Base-by-base conservation (phyloP, 106 monocot genomes). In the Amphibolis antarctica region DNA sequence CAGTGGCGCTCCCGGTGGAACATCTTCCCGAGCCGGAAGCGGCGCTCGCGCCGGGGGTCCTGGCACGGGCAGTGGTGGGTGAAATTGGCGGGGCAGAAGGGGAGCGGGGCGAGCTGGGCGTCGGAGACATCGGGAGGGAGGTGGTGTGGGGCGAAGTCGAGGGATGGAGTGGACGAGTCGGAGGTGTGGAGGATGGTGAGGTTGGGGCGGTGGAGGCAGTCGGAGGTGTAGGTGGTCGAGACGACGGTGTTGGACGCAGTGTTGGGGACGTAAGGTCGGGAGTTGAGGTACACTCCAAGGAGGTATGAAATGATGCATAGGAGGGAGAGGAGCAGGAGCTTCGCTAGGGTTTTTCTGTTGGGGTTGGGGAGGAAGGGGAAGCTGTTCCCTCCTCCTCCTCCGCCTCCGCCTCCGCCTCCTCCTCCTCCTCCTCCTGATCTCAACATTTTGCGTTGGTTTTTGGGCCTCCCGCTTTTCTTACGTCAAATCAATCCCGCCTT, bases 11-110 rank as follows among this genome's bases (percentile, higher is more conserved):
- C 80, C 2, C 78, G 75, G 59, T 82, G 87, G 64, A 54, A 19
- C n/a, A 77, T 57, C 48, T 72, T 46, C 1, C 25, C 19, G 4
- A 44, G 79, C 18, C 66, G 44, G 79, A 81, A 83, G 14, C 65
- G 70, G 55, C 46, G 74, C 72, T 82, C 79, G 27, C 82, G 69
- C 24, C 12, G 44, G 44, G 85, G 74, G 69, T 93, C 88, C 56
- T 93, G 85, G 78, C 92, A 92, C 63, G 92, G 92, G 62, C 78
- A 73, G 79, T 82, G 75, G 59, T 82, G 65, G 51, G 92, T 82
- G 87, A 82, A 84, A 77, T 87, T 92, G 55, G 61, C 24, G 15
- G 65, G 12, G 71, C 87, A 87, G 66, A 80, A 60, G 12, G 75
- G 76, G n/a, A 87, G 27, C 17, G 68, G 52, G 31, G 44, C 30